Percentiles rank a stretch among this genome's conserved stretches.
Evolutionary conservation across 2,329 filamentous ascomycete genomes (phyloP).

Genomic region (Fonsecaea multimorphosa): DNA sequence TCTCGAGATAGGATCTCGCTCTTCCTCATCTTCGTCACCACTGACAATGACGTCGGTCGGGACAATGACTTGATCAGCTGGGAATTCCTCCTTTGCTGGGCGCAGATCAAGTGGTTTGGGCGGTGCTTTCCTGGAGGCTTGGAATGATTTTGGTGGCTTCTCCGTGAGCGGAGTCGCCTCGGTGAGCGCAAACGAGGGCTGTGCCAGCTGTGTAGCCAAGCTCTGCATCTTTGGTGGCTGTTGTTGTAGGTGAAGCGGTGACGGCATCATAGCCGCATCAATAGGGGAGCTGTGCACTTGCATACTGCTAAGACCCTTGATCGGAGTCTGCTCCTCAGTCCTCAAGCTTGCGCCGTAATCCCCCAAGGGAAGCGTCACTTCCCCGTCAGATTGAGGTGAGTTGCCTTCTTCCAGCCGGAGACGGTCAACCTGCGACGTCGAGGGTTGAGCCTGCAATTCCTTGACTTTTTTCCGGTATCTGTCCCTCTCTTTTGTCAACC

Average conservation of each 20-base stretch:
- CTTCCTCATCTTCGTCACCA: constrained; percentile 33
- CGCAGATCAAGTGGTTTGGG: constrained; percentile 82
- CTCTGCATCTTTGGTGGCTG: constrained; percentile 26
- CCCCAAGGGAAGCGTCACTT: constrained; percentile 30
- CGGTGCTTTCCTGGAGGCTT: constrained; percentile 76
- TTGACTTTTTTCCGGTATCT: constrained; percentile 90
- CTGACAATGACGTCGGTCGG: constrained; percentile 22
- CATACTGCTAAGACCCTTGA: constrained; percentile 2
- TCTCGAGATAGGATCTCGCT: constrained; percentile 58
- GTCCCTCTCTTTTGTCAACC: constrained; percentile 90
- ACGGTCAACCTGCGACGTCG: constrained; percentile 41
- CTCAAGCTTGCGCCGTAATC: constrained; percentile 12
- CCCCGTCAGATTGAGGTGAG: constrained; percentile 37
- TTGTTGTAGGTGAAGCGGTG: constrained; percentile 33
- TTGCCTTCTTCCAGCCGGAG: constrained; percentile 41
- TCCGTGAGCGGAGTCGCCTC: constrained; percentile 52
- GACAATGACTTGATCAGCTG: constrained; percentile 10
- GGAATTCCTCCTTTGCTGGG: constrained; percentile 44
- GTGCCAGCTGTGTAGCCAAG: constrained; percentile 30
- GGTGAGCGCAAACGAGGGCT: constrained; percentile 34
- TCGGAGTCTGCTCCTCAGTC: constrained; percentile 19
- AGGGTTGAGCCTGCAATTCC: constrained; percentile 64
- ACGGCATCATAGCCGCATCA: constrained; percentile 35
- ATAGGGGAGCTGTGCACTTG: constrained; percentile 28
- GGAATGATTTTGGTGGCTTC: constrained; percentile 59